Evolutionary conservation across 768 basidiomycete genomes (phyloP).

Genomic region (Boletus speciosus): DNA sequence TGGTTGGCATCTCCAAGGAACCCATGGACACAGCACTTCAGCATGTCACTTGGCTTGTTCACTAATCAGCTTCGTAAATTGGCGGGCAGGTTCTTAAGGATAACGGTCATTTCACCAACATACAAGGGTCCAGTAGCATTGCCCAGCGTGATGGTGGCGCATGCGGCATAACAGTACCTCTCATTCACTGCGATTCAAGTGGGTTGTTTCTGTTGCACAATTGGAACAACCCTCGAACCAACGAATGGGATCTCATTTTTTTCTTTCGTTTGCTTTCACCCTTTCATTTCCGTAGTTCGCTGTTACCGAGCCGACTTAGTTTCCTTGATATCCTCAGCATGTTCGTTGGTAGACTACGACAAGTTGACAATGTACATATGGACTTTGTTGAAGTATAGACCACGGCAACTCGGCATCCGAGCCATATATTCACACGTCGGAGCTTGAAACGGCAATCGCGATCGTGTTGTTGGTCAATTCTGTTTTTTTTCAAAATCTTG

Average conservation of each 20-base stretch:
- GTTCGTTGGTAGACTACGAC: neutral
- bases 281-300: neutral
- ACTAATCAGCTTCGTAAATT: neutral
- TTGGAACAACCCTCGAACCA: neutral
- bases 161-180: neutral
- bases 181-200: neutral
- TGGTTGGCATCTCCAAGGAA: neutral
- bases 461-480: constrained; percentile 16
- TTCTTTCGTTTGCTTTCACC: neutral
- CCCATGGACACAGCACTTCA: neutral
- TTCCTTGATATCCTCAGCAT: neutral
- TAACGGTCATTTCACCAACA: neutral
- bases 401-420: constrained; percentile 18
- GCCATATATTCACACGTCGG: constrained; percentile 29
- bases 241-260: neutral
- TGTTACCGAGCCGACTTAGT: neutral
- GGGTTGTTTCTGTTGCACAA: neutral
- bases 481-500: constrained; percentile 14
- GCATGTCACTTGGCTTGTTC: neutral
- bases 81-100: neutral
- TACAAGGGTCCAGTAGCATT: neutral
- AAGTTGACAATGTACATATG: neutral
- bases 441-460: constrained; percentile 39
- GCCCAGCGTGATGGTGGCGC: neutral
- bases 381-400: too few relatives aligned